These are phyloP conservation scores for Candida anglica DNA, from an alignment of 805 yeast species.

Conservation along the genomic window DNA sequence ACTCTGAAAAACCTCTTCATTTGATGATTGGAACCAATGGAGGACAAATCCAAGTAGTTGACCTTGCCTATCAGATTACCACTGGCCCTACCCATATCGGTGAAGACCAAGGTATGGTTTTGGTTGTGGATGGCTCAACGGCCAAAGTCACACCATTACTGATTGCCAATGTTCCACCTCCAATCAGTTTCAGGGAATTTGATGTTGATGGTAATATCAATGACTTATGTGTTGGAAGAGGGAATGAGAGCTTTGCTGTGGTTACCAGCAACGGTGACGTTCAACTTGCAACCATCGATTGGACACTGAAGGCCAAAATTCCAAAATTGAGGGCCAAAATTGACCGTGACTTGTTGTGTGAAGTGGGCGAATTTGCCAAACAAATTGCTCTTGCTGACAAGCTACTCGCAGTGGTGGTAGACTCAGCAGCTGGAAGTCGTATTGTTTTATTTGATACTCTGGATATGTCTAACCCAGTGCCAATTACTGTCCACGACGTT, in stretches of 20 bases:
- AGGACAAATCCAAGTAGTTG: constrained; percentile 53
- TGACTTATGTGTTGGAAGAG: constrained; percentile 61
- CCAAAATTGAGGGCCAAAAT: constrained; percentile 40
- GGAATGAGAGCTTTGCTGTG: constrained; percentile 57
- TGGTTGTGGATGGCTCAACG: constrained; percentile 75
- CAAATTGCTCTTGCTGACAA: constrained; percentile 60
- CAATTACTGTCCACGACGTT: constrained; percentile 35
- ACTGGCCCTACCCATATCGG: constrained; percentile 71
- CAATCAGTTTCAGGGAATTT: constrained; percentile 71
- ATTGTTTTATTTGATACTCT: constrained; percentile 47
- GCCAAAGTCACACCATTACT: constrained; percentile 78
- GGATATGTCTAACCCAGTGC: constrained; percentile 37
- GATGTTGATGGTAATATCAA: constrained; percentile 44
- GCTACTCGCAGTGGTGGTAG: constrained; percentile 55
- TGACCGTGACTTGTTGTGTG: too few species aligned
- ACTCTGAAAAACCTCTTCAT: constrained; percentile 82
- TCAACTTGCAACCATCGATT: constrained; percentile 39
- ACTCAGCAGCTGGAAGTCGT: constrained; percentile 47
- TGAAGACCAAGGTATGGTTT: constrained; percentile 69
- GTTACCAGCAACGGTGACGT: constrained; percentile 42
- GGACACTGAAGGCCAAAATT: constrained; percentile 40
- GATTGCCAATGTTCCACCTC: constrained; percentile 92
- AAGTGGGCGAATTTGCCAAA: constrained; percentile 46
- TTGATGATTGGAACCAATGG: constrained; percentile 58
- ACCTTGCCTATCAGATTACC: constrained; percentile 58